Conservation (phyloP, 1,284 basidiomycete species). For the Fomitopsis palustris region DNA sequence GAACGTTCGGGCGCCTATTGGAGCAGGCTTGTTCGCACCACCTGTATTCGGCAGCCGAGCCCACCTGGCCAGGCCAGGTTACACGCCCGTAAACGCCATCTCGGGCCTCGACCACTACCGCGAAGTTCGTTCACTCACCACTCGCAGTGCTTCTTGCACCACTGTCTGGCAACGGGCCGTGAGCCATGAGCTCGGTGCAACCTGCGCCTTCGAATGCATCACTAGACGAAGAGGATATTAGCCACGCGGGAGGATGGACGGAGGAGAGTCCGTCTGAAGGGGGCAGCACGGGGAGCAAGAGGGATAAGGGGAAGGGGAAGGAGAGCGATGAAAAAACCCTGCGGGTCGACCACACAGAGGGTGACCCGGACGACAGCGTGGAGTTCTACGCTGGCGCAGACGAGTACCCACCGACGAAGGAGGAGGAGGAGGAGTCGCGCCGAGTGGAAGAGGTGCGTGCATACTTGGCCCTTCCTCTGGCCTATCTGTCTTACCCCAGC, state of each 20-base stretch:
- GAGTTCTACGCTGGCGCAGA: conserved; percentile 28
- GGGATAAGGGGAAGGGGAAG: conserved; percentile 23
- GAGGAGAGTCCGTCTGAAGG: conserved; percentile 20
- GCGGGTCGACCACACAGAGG: conserved; percentile 24
- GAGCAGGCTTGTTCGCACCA: not conserved
- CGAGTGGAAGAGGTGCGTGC: conserved; percentile 63
- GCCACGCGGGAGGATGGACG: conserved; percentile 31
- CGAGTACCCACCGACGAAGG: conserved; percentile 62
- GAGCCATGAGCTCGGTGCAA: conserved; percentile 23
- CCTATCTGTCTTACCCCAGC: not conserved
- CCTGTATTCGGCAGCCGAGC: not conserved
- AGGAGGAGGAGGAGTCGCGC: conserved; percentile 62
- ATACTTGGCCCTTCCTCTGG: conserved; percentile 1
- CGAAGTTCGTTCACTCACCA: not conserved
- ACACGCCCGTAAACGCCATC: not conserved
- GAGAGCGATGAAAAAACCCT: conserved; percentile 14
- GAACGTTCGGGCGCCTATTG: not conserved
- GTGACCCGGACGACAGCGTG: conserved; percentile 15
- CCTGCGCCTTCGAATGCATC: conserved; percentile 37
- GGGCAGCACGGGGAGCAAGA: conserved; percentile 13
- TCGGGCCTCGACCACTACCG: not conserved
- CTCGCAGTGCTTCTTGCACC: not conserved
- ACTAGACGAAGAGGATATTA: conserved; percentile 46
- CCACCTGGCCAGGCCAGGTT: not conserved
- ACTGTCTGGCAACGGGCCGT: not conserved